Evolutionary conservation across 805 yeast species (phyloP).

Genomic region (Phaffomyces antillensis): DNA sequence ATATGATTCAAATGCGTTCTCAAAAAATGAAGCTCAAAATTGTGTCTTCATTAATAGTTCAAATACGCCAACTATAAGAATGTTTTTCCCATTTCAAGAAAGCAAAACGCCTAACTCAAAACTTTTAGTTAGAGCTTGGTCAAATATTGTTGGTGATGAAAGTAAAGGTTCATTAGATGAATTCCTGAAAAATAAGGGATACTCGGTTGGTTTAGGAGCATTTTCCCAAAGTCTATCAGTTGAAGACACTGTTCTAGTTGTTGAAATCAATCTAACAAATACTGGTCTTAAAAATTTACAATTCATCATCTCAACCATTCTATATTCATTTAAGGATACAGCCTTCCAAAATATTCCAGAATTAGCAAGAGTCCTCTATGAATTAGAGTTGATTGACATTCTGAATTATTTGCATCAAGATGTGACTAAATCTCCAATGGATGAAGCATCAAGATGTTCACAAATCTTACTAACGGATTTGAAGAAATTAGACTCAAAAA

Average conservation of each 20-base stretch:
- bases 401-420: conserved; percentile 40
- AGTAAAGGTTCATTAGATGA: conserved; percentile 41
- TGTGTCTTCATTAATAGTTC: conserved; percentile 33
- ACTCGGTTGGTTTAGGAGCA: conserved; percentile 35
- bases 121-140: conserved; percentile 39
- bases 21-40: conserved; percentile 14
- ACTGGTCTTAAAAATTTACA: conserved; percentile 35
- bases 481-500: conserved; percentile 24
- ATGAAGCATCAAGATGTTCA: conserved; percentile 40
- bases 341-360: conserved; percentile 17
- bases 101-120: neutral
- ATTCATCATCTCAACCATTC: conserved; percentile 28
- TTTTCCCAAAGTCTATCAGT: conserved; percentile 32
- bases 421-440: conserved; percentile 31
- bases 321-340: conserved; percentile 16
- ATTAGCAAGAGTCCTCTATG: conserved; percentile 38
- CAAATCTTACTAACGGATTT: conserved; percentile 33
- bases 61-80: conserved; percentile 31
- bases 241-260: conserved; percentile 32
- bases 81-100: conserved; percentile 37
- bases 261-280: conserved; percentile 44
- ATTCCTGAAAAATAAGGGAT: conserved; percentile 26
- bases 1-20: conserved; percentile 20
- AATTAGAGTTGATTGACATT: conserved; percentile 39
- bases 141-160: conserved; percentile 60